phyloP scores from a whole-genome alignment of 2,329 filamentous ascomycete genomes.

The Colletotrichum gigasporum region DNA sequence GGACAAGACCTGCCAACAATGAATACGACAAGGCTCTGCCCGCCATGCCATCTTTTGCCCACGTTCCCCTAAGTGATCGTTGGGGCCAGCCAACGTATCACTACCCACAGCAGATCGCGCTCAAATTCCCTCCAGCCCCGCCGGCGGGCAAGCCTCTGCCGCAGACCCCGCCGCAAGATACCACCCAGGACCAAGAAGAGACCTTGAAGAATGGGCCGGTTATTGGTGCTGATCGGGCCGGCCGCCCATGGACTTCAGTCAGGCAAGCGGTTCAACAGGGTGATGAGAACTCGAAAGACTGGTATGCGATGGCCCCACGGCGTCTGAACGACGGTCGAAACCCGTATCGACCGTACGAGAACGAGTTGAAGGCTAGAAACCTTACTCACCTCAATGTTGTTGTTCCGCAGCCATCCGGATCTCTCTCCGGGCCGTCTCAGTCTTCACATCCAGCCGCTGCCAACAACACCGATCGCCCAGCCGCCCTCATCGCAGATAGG shows the following conservation, averaged over 20 bases:
- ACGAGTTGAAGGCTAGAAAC: neutral
- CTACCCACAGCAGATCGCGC: neutral
- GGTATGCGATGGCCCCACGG: too few relatives aligned
- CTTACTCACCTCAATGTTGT: neutral
- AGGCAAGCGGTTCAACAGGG: too few relatives aligned
- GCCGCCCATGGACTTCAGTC: too few relatives aligned
- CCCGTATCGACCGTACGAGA: neutral
- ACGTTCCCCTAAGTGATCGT: conserved; percentile 3
- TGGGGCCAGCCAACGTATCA: conserved; percentile 1
- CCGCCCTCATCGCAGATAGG: neutral
- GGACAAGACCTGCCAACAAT: neutral
- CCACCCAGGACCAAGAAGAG: neutral
- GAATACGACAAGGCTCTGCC: neutral
- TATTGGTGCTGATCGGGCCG: too few relatives aligned
- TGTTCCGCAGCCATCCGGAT: too few relatives aligned
- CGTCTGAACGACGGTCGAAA: neutral
- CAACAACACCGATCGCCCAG: too few relatives aligned
- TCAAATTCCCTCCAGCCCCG: neutral
- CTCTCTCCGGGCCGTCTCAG: neutral
- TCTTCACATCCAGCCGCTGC: neutral
- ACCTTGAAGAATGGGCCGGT: neutral
- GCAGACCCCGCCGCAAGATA: neutral
- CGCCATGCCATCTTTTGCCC: neutral
- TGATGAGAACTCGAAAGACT: too few relatives aligned
- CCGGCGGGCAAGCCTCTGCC: neutral